Base-by-base conservation (phyloP, 2,329 filamentous ascomycete genomes). In the Curvularia verruculosa region DNA sequence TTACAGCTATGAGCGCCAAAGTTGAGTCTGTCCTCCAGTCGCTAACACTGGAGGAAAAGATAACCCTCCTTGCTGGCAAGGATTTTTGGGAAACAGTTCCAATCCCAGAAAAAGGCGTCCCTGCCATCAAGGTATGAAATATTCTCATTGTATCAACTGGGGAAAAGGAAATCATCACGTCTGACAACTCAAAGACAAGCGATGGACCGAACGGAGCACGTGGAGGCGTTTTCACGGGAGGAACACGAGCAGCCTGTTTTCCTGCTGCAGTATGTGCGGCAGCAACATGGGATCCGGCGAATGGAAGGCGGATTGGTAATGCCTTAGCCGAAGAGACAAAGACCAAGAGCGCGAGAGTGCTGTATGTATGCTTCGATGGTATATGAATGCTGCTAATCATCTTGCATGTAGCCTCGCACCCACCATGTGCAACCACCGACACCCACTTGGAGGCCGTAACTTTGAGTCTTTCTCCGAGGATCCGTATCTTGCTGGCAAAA, bases 381-480 rank as follows among this genome's bases (percentile, higher is more conserved):
- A 4, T 21, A n/a, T 9, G 24, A 19, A 15, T 12, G 21, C 2
- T 6, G 29, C 9, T 24, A 31, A 59, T 60, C 21, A 64, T 8
- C 47, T 29, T 24, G n/a, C n/a, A 34, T 5, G 21, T 29, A 75
- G 72, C 7, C 82, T 94, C 2, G 90, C 88, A 0, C 90, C 89
- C 0, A 92, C 90, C 0, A 88, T 92, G 55, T 92, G 90, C 76
- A 88, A 91, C 78, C 91, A 95, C 66, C 85, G 91, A 13, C 89
- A 90, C 54, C 91, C 91, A 0, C 81, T 95, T 0, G 90, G 90
- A 4, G 91, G 91, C 7, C 84, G 91, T 56, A 92, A 92, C 59
- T 95, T 94, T 63, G 89, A 92, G 72, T 89, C 84, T 1, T 90
- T 86, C 68, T 85, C 86, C 21, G 89, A 92, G 72, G 89, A 92